Base-by-base conservation (phyloP, 2,329 filamentous ascomycete genomes). In the Trichoderma gracile region DNA sequence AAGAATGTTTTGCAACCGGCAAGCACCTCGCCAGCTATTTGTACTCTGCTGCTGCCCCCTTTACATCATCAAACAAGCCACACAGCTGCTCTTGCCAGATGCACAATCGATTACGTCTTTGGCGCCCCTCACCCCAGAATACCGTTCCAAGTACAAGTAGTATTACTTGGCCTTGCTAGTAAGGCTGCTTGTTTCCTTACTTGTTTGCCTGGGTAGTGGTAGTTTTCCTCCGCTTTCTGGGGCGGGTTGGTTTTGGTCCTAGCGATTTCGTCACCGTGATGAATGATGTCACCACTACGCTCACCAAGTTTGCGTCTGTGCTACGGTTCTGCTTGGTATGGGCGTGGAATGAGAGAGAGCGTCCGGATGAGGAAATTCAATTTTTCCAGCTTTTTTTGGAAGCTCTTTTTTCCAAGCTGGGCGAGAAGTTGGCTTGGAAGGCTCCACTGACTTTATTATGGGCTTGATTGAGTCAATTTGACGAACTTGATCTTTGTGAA, bases 241-340 rank as follows among this genome's bases (percentile, higher is more conserved):
- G 33, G 33, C 33, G 33, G 33, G 33, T 38, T 38, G 33, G 33
- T 38, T 38, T 38, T 3, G 21, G 27, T 46, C n/a, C 42, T 53
- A 42, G 47, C 38, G 42, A 63, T 63, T 63, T 63, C 60, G 60
- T 63, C 60, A 63, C 59, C 17, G 47, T 56, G 62, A 53, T 43
- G 62, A 64, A 64, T 64, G 62, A 64, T 64, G 62, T 64, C 62
- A 64, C 62, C 38, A 64, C 62, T 64, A 63, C 52, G 61, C 59
- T 21, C 23, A 46, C 43, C 33, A 50, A 30, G 8, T n/a, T n/a
- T 25, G 30, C n/a, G 30, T 33, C 10, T 9, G 33, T 38, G 33
- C 9, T 42, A 19, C 17, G 7, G 23, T 30, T 17, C 7, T 30
- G 15, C 5, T 30, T 25, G 38, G n/a, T 56, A 5, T 30, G 9